Percentiles rank a stretch among this genome's conserved stretches.
These are phyloP conservation scores for Saccharomyces eubayanus DNA, from an alignment of 805 yeast genomes.

Conservation along the genomic window DNA sequence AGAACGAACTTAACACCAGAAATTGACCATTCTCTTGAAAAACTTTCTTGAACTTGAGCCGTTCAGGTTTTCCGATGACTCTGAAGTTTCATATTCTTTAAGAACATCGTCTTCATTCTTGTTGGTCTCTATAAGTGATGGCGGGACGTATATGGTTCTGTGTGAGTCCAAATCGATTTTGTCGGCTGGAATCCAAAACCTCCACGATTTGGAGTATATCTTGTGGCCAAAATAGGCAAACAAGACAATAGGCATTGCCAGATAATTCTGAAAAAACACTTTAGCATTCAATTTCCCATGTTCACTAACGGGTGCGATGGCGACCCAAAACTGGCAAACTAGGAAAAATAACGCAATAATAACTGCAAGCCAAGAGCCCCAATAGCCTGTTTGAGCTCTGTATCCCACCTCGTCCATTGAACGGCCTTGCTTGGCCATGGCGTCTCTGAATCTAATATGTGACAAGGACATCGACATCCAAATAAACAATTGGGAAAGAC, in stretches of 20 bases:
- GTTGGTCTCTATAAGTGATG: background rate
- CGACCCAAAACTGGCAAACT: constrained; percentile 65
- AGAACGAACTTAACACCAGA: background rate
- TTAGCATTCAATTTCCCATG: constrained; percentile 26
- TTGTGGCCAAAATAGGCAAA: constrained; percentile 39
- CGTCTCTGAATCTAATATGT: constrained; percentile 60
- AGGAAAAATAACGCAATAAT: constrained; percentile 44
- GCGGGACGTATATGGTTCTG: background rate
- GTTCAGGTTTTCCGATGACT: background rate
- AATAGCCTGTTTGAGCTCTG: constrained; percentile 48
- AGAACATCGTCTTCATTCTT: background rate
- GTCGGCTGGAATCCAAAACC: constrained; percentile 31
- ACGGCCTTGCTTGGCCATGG: constrained; percentile 46
- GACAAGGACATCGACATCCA: constrained; percentile 70
- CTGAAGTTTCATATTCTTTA: background rate
- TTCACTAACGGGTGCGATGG: constrained; percentile 46
- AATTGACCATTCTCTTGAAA: background rate
- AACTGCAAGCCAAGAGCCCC: constrained; percentile 50
- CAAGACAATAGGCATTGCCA: constrained; percentile 40
- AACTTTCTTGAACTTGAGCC: background rate
- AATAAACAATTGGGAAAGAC: constrained; percentile 66
- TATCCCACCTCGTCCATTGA: constrained; percentile 48
- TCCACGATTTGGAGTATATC: constrained; percentile 32
- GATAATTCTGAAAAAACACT: constrained; percentile 44
- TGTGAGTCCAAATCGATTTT: constrained; percentile 42